Conservation (phyloP, 257 asterid genomes). For the Agastache rugosa region DNA sequence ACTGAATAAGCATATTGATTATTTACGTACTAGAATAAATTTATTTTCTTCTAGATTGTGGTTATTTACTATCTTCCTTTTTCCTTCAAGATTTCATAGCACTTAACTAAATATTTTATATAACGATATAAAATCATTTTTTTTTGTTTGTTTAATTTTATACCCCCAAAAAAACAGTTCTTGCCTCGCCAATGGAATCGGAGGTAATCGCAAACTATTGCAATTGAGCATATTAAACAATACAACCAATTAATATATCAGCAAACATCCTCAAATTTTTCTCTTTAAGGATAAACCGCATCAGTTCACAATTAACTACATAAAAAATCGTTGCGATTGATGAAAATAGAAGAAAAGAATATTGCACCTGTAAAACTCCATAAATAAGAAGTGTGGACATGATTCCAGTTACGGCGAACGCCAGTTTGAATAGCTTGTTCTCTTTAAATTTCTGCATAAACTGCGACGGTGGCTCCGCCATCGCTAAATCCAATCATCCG, state of each 20-base stretch:
- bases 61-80: not conserved
- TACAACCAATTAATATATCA: not conserved
- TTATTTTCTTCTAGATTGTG: not conserved
- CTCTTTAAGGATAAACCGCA: conserved; percentile 3
- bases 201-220: not conserved
- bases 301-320: conserved; percentile 6
- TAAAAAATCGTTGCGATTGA: not conserved
- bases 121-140: not conserved
- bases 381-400: conserved; percentile 90
- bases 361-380: conserved; percentile 83
- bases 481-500: conserved; percentile 61
- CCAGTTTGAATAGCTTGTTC: conserved; percentile 64
- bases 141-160: conserved; percentile 3
- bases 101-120: not conserved
- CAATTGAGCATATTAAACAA: not conserved
- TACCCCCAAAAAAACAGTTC: not conserved
- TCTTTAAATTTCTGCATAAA: conserved; percentile 52
- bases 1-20: too few relatives aligned
- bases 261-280: not conserved
- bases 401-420: conserved; percentile 84
- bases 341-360: not conserved
- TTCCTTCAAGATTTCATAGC: not conserved
- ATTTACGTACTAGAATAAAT: not conserved
- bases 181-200: not conserved
- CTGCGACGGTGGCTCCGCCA: conserved; percentile 67